These are phyloP conservation scores for Ascoidea rubescens DNA, from an alignment of 805 yeast genomes.

Conservation along the genomic window DNA sequence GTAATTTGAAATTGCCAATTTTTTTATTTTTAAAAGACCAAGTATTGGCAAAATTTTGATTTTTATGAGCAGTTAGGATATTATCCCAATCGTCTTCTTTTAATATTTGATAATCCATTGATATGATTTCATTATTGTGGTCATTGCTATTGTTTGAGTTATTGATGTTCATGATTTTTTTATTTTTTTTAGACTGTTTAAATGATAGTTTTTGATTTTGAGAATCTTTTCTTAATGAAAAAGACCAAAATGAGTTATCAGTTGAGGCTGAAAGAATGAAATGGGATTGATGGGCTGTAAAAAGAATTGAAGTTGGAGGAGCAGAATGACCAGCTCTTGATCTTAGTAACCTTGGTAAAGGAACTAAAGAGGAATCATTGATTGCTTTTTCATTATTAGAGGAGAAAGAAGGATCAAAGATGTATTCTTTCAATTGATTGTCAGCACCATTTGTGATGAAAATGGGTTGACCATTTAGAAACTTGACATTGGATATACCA, in stretches of 20 bases:
- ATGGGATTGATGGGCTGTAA: conserved; percentile 75
- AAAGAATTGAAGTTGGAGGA: conserved; percentile 65
- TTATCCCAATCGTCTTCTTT: conserved; percentile 91
- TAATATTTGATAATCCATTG: conserved; percentile 54
- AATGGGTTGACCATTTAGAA: conserved; percentile 85
- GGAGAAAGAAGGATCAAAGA: conserved; percentile 82
- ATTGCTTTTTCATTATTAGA: conserved; percentile 22
- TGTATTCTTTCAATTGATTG: conserved; percentile 77
- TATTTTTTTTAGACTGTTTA: conserved; percentile 27
- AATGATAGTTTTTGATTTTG: conserved; percentile 92
- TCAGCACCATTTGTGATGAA: conserved; percentile 85
- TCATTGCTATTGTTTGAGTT: conserved; percentile 43
- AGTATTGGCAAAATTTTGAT: conserved; percentile 72
- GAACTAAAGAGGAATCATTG: conserved; percentile 25
- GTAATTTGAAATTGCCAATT: conserved; percentile 59
- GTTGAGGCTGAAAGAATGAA: conserved; percentile 74
- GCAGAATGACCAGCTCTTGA: conserved; percentile 96
- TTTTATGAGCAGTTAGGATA: conserved; percentile 76
- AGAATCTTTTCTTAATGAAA: conserved; percentile 88
- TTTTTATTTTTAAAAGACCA: conserved; percentile 77
- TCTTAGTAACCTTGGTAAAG: conserved; percentile 85
- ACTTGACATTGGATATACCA: conserved; percentile 61
- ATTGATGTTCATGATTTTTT: conserved; percentile 25
- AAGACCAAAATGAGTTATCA: conserved; percentile 81
- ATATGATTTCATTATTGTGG: conserved; percentile 60